phyloP scores from a whole-genome alignment of 129 eudicot genomes.

The Helichrysum umbraculigerum region DNA sequence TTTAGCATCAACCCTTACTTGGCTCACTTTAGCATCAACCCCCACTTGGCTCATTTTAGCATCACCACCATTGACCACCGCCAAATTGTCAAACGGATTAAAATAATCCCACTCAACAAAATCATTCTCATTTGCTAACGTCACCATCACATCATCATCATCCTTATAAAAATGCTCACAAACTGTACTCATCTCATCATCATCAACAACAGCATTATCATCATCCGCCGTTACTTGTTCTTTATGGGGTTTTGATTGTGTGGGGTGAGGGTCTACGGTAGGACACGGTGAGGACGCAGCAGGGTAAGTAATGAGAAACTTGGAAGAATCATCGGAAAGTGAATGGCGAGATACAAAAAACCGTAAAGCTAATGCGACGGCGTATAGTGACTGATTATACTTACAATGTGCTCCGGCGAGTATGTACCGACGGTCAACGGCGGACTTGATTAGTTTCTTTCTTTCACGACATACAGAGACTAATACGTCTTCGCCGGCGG shows the following conservation, averaged over 20 bases:
- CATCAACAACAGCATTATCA: background rate
- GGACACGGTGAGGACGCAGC: slow-evolving; percentile 25
- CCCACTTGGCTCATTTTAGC: slow-evolving; percentile 21
- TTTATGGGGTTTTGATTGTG: slow-evolving; percentile 9
- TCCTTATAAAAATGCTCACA: slow-evolving; percentile 47
- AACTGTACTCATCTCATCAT: slow-evolving; percentile 18
- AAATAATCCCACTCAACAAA: slow-evolving; percentile 60
- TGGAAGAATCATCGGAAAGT: slow-evolving; percentile 21
- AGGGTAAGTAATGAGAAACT: slow-evolving; percentile 38
- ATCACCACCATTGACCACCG: slow-evolving; percentile 10
- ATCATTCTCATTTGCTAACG: slow-evolving; percentile 28
- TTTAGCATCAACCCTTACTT: background rate
- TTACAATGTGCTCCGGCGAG: slow-evolving; percentile 52
- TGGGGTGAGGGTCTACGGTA: slow-evolving; percentile 10
- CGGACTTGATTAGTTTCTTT: slow-evolving; percentile 43
- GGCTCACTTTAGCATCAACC: background rate
- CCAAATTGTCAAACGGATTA: slow-evolving; percentile 23
- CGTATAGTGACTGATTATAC: slow-evolving; percentile 48
- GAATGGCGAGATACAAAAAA: slow-evolving; percentile 49
- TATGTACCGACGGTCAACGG: slow-evolving; percentile 35
- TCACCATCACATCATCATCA: slow-evolving; percentile 34
- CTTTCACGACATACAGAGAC: slow-evolving; percentile 45
- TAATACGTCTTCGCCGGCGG: slow-evolving; percentile 23
- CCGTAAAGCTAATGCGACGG: slow-evolving; percentile 52
- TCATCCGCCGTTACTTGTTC: background rate